Conservation (phyloP, 306 rosid genomes). For the Lathyrus aphaca region DNA sequence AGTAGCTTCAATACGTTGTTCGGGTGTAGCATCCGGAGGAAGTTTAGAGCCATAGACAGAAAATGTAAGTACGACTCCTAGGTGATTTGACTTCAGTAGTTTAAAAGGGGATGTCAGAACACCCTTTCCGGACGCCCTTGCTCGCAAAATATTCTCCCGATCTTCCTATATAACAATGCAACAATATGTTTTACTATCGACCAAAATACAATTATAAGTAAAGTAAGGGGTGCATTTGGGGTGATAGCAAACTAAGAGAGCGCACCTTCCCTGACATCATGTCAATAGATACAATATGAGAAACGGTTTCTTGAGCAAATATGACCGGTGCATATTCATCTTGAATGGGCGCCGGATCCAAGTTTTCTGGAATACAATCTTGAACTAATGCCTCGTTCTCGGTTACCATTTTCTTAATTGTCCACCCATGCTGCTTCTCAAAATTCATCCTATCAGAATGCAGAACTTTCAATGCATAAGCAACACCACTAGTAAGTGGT, state of each 20-base stretch:
- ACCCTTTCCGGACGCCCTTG: slow-evolving; percentile 89
- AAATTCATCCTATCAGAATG: slow-evolving; percentile 77
- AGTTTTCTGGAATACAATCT: slow-evolving; percentile 87
- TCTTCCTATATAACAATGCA: slow-evolving; percentile 64
- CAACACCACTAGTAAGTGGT: slow-evolving; percentile 97
- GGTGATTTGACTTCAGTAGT: slow-evolving; percentile 85
- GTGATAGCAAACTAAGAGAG: slow-evolving; percentile 29
- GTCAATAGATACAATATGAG: slow-evolving; percentile 97
- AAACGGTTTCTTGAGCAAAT: slow-evolving; percentile 97
- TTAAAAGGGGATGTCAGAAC: slow-evolving; percentile 96
- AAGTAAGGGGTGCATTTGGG: not conserved
- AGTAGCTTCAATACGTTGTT: slow-evolving; percentile 76
- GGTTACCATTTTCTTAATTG: slow-evolving; percentile 85
- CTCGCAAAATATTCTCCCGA: slow-evolving; percentile 92
- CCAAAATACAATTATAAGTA: slow-evolving; percentile 4
- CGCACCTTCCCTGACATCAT: slow-evolving; percentile 99
- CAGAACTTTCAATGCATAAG: slow-evolving; percentile 90
- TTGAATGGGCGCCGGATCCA: slow-evolving; percentile 89
- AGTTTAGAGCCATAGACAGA: slow-evolving; percentile 75
- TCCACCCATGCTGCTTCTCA: slow-evolving; percentile 89
- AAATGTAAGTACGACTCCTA: slow-evolving; percentile 94
- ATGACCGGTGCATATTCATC: slow-evolving; percentile 99
- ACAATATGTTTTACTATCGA: slow-evolving; percentile 8
- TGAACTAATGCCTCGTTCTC: slow-evolving; percentile 90
- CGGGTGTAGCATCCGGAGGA: slow-evolving; percentile 69